Evolutionary conservation across 305 asterid genomes (phyloP).

Genomic region (Fraxinus albicans): DNA sequence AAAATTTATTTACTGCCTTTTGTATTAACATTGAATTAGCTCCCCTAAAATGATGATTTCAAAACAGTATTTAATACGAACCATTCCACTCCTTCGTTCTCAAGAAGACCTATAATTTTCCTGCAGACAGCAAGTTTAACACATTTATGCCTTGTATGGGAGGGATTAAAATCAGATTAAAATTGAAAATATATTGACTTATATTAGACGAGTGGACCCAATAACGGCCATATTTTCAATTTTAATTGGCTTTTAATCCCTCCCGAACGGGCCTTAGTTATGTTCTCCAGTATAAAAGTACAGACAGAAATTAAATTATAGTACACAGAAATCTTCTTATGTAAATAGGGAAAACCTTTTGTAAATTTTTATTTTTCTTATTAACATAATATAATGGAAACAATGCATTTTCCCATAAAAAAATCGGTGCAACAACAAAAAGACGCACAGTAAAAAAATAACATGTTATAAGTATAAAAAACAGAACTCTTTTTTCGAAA

Average conservation of each 20-base stretch:
- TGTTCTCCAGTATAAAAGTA: neutral
- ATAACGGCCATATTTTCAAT: too few relatives aligned
- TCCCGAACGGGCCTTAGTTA: neutral
- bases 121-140: neutral
- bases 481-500: neutral
- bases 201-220: too few relatives aligned
- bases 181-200: too few relatives aligned
- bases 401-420: neutral
- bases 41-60: neutral
- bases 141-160: neutral
- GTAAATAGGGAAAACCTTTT: neutral
- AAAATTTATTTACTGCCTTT: slow-evolving; percentile 29
- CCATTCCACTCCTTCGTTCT: neutral
- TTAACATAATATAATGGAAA: neutral
- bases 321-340: neutral
- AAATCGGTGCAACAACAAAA: neutral
- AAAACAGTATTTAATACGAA: neutral
- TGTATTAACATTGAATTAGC: slow-evolving; percentile 35
- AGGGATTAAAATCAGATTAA: too few relatives aligned
- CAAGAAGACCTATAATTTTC: neutral
- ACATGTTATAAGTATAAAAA: neutral
- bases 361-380: neutral
- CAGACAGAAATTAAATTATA: neutral
- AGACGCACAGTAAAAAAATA: neutral
- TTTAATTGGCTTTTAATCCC: too few relatives aligned